A percentile compares a stretch with the other conserved stretches of the same genome.
These are phyloP conservation scores for Solanum piurae DNA, from an alignment of 257 asterid species.

Conservation along the genomic window DNA sequence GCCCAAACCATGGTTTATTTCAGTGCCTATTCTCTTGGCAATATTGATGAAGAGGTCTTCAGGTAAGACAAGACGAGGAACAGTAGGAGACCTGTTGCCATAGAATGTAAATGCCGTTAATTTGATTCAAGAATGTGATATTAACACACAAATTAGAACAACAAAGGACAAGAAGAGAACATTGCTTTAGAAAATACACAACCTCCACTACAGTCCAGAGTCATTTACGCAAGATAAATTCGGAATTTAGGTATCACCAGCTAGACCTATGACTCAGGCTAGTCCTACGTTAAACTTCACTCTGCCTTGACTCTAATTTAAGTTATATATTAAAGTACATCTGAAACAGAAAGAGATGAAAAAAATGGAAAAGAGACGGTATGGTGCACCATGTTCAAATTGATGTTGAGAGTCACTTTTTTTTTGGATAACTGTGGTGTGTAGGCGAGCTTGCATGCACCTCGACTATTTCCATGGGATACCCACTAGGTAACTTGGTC, in stretches of 20 bases:
- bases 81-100: constrained; percentile 39
- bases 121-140: background rate
- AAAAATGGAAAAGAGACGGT: background rate
- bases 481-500: too few species aligned
- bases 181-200: background rate
- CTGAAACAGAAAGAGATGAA: background rate
- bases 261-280: background rate
- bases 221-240: background rate
- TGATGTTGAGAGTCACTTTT: too few species aligned
- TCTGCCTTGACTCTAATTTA: background rate
- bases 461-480: too few species aligned
- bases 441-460: too few species aligned
- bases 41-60: constrained; percentile 41
- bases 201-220: background rate
- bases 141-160: background rate
- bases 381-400: background rate
- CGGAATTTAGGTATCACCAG: background rate
- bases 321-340: background rate
- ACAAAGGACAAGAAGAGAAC: background rate
- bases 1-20: constrained; percentile 42
- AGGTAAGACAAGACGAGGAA: constrained; percentile 53
- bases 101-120: background rate
- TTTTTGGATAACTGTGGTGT: too few species aligned
- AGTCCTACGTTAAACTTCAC: background rate
- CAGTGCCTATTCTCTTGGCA: constrained; percentile 38